Conservation (phyloP, 495 filamentous ascomycete genomes). For the Aspergillus asperescens region DNA sequence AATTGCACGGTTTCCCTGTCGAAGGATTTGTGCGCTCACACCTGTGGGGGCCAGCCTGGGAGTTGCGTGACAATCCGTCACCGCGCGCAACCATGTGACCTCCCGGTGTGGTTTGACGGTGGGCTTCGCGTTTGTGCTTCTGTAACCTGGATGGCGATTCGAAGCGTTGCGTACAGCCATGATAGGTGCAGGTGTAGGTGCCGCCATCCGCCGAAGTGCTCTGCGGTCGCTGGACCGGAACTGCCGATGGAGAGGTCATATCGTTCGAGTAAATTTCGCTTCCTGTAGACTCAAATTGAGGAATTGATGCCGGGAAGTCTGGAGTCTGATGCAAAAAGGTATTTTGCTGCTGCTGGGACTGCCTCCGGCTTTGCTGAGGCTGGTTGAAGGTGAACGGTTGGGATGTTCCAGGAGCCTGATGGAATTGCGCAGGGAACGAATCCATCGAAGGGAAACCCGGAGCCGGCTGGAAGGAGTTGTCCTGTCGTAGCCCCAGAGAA, state of each 20-base stretch:
- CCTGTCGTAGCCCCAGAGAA: constrained; percentile 35
- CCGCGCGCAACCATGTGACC: constrained; percentile 36
- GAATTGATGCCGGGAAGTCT: constrained; percentile 57
- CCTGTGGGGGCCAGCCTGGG: constrained; percentile 81
- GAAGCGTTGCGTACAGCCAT: constrained; percentile 83
- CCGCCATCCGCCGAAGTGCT: constrained; percentile 70
- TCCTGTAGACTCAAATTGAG: constrained; percentile 59
- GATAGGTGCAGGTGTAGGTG: constrained; percentile 93
- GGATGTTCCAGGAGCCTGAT: constrained; percentile 23
- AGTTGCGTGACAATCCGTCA: constrained; percentile 61
- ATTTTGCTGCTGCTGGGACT: constrained; percentile 33
- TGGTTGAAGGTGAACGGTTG: constrained; percentile 39
- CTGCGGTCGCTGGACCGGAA: constrained; percentile 42
- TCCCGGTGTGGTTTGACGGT: constrained; percentile 59
- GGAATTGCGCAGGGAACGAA: constrained; percentile 35
- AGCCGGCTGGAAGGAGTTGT: constrained; percentile 44
- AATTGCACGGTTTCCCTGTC: constrained; percentile 94
- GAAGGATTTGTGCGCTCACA: constrained; percentile 92
- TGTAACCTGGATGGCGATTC: constrained; percentile 80
- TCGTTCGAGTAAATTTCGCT: constrained; percentile 42
- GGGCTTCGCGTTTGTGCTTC: constrained; percentile 92
- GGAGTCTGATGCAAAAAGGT: constrained; percentile 44
- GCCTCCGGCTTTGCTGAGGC: constrained; percentile 47
- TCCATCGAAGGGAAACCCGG: constrained; percentile 38
- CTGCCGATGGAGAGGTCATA: constrained; percentile 26